Percentiles rank a stretch among this genome's conserved stretches.
These are phyloP conservation scores for Bocquillonia castaneifolia DNA, from an alignment of 441 rosid genomes.

Conservation along the genomic window DNA sequence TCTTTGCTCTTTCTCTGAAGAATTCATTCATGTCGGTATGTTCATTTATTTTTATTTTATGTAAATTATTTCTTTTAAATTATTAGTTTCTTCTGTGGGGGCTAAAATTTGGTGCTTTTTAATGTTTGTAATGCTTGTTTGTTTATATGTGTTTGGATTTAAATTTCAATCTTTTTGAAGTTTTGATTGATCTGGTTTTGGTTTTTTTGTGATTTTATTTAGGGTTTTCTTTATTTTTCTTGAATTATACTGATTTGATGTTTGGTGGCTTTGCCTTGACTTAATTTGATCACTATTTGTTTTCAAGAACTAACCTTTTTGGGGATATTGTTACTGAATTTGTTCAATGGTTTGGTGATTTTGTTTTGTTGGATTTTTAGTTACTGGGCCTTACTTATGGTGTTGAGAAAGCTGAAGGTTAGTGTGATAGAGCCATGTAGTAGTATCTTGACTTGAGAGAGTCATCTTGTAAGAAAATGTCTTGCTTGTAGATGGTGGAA, in stretches of 20 bases:
- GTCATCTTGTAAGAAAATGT: too few species aligned
- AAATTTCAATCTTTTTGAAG: conserved; percentile 1
- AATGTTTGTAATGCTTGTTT: conserved; percentile 9
- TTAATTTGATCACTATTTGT: neutral
- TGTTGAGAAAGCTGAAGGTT: neutral
- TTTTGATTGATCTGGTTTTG: conserved; percentile 19
- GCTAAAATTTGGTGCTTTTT: neutral
- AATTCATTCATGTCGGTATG: conserved; percentile 37
- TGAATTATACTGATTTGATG: conserved; percentile 20
- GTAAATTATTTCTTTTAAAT: conserved; percentile 25
- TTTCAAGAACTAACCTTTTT: neutral
- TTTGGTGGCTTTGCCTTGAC: neutral
- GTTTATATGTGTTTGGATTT: neutral
- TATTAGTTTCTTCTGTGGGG: neutral
- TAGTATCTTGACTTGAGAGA: too few species aligned
- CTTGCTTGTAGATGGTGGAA: neutral
- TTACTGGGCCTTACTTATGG: neutral
- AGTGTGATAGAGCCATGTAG: neutral
- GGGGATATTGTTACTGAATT: neutral
- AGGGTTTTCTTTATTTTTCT: conserved; percentile 2
- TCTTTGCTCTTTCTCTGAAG: conserved; percentile 26
- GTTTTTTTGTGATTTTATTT: conserved; percentile 12
- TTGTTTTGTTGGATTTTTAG: neutral
- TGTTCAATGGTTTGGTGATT: neutral
- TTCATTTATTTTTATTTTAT: conserved; percentile 4